A percentile compares a stretch with the other conserved stretches of the same genome.
phyloP scores from a whole-genome alignment of 345 rosid genomes.

The Eucalyptus leucophloia region DNA sequence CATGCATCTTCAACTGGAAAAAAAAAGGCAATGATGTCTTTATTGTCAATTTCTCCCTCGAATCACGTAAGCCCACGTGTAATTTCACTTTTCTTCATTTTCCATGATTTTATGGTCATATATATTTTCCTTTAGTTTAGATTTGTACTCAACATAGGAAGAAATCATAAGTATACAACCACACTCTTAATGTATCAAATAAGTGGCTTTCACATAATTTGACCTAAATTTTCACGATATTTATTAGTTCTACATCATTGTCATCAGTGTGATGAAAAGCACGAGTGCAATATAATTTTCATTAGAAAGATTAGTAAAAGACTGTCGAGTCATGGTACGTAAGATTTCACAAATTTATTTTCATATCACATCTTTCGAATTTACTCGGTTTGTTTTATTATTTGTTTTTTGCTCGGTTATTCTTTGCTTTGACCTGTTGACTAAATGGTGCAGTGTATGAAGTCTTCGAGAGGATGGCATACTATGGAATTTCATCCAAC shows the following conservation, averaged over 20 bases:
- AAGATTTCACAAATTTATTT: background rate
- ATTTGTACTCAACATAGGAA: background rate
- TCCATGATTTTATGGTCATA: background rate
- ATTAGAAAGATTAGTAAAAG: background rate
- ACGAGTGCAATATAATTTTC: background rate
- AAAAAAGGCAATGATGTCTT: background rate
- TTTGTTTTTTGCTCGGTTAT: too few species aligned
- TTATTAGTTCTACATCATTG: background rate
- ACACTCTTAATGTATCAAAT: background rate
- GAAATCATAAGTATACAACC: background rate
- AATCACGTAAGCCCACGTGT: rapidly evolving
- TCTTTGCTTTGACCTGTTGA: background rate
- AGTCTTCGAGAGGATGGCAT: slow-evolving; percentile 84
- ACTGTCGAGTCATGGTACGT: background rate
- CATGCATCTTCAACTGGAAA: background rate
- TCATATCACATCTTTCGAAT: slow-evolving; percentile 25
- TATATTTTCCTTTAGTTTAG: background rate
- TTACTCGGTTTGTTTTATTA: background rate
- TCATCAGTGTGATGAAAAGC: background rate
- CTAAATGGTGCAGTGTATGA: slow-evolving; percentile 43
- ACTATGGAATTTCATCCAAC: slow-evolving; percentile 73
- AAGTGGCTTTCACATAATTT: background rate
- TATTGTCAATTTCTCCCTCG: rapidly evolving
- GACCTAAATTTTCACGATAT: background rate
- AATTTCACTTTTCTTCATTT: background rate